Evolutionary conservation across 169 alveolate genomes (phyloP).

Genomic region (Fabrea salina): DNA sequence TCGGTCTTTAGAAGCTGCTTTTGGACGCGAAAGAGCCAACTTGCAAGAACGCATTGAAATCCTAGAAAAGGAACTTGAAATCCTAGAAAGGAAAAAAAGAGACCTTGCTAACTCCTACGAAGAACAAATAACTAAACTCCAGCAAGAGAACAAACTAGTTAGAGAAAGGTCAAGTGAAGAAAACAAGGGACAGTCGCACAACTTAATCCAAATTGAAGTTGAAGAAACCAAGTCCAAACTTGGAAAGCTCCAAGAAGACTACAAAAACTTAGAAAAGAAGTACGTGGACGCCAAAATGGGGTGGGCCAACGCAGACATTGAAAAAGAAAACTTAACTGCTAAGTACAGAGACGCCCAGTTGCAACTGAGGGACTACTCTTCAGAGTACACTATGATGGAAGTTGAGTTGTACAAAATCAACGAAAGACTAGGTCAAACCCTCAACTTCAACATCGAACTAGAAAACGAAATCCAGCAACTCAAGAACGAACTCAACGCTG

Average conservation of each 20-base stretch:
- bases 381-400: neutral
- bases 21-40: neutral
- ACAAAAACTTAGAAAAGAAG: neutral
- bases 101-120: no score
- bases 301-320: neutral
- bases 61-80: conserved; percentile 8
- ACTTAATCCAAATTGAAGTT: neutral
- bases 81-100: neutral
- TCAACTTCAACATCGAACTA: neutral
- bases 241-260: neutral
- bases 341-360: neutral
- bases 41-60: neutral
- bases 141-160: neutral
- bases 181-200: neutral
- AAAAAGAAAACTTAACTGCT: neutral
- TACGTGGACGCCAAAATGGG: neutral
- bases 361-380: neutral
- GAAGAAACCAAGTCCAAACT: neutral
- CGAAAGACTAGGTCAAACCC: neutral
- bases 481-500: neutral
- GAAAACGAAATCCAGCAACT: neutral
- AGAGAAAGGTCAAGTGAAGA: neutral
- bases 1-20: neutral
- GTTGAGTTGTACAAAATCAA: neutral
- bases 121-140: neutral